Conservation (phyloP, 805 yeast species). For the Pichia phayaonensis region DNA sequence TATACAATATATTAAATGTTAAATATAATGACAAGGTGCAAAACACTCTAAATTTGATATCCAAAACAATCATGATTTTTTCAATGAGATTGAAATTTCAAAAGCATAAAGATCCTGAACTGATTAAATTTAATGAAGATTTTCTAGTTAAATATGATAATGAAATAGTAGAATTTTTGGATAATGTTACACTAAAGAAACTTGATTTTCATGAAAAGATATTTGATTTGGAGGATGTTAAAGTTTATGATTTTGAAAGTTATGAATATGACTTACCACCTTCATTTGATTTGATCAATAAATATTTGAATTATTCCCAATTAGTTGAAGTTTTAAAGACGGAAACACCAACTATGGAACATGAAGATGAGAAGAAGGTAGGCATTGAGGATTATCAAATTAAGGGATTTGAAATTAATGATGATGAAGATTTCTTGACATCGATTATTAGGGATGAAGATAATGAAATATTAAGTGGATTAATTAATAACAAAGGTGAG, state of each 20-base stretch:
- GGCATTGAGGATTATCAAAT: slow-evolving; percentile 21
- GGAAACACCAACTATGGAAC: slow-evolving; percentile 9
- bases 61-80: slow-evolving; percentile 71
- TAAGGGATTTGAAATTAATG: slow-evolving; percentile 43
- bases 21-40: slow-evolving; percentile 69
- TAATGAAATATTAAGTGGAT: slow-evolving; percentile 21
- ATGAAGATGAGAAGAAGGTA: slow-evolving; percentile 5
- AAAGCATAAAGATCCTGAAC: slow-evolving; percentile 80
- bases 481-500: slow-evolving; percentile 13
- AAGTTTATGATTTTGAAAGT: neutral
- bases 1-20: slow-evolving; percentile 62
- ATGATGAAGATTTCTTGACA: slow-evolving; percentile 53
- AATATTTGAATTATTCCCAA: slow-evolving; percentile 52
- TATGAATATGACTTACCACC: slow-evolving; percentile 45
- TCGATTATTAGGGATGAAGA: slow-evolving; percentile 28
- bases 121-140: slow-evolving; percentile 54
- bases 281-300: slow-evolving; percentile 63
- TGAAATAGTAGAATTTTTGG: slow-evolving; percentile 63
- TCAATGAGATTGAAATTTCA: slow-evolving; percentile 67
- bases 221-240: slow-evolving; percentile 44
- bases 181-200: slow-evolving; percentile 61
- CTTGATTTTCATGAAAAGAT: slow-evolving; percentile 52
- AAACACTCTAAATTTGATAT: slow-evolving; percentile 71
- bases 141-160: slow-evolving; percentile 52
- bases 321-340: slow-evolving; percentile 29